These are phyloP conservation scores for Grosmannia huntii DNA, from an alignment of 2,329 filamentous ascomycete genomes.

Conservation along the genomic window DNA sequence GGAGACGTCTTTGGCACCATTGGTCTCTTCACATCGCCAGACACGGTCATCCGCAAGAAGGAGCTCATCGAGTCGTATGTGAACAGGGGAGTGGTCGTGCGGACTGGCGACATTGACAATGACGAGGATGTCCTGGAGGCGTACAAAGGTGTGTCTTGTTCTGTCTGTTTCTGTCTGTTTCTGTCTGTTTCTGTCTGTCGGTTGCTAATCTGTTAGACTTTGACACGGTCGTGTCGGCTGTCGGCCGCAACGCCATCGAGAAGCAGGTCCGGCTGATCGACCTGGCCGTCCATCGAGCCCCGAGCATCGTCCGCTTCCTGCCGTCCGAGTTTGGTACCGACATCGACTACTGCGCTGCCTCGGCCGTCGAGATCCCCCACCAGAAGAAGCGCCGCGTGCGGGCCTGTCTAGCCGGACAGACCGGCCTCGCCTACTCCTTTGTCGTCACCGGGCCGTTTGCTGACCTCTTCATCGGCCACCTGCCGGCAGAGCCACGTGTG, in stretches of 20 bases:
- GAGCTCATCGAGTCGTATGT: conserved; percentile 1
- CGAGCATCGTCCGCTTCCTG: conserved; percentile 36
- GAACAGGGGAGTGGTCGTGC: conserved; percentile 2
- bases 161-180: neutral
- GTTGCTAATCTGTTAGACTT: neutral
- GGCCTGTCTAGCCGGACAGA: conserved; percentile 3
- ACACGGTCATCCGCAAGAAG: conserved; percentile 3
- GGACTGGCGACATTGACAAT: conserved; percentile 4
- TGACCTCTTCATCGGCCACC: conserved; percentile 6
- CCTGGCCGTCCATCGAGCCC: conserved; percentile 29
- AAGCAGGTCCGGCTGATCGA: conserved; percentile 8
- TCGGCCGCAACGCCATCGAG: conserved; percentile 9
- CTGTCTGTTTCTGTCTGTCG: neutral
- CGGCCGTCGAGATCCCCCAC: conserved; percentile 7
- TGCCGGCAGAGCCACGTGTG: conserved; percentile 3
- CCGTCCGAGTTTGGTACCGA: conserved; percentile 10
- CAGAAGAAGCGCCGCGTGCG: conserved; percentile 11
- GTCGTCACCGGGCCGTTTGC: conserved; percentile 9
- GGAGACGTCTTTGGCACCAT: conserved; percentile 21
- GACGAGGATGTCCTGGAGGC: conserved; percentile 5
- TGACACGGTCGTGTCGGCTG: conserved; percentile 9
- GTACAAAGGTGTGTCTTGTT: conserved; percentile 2
- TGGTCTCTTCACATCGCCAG: conserved; percentile 34
- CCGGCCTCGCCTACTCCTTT: conserved; percentile 1
- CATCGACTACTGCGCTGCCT: conserved; percentile 5